Evolutionary conservation across 1,139 yeast species (phyloP).

Genomic region (Geotrichum bryndzae): DNA sequence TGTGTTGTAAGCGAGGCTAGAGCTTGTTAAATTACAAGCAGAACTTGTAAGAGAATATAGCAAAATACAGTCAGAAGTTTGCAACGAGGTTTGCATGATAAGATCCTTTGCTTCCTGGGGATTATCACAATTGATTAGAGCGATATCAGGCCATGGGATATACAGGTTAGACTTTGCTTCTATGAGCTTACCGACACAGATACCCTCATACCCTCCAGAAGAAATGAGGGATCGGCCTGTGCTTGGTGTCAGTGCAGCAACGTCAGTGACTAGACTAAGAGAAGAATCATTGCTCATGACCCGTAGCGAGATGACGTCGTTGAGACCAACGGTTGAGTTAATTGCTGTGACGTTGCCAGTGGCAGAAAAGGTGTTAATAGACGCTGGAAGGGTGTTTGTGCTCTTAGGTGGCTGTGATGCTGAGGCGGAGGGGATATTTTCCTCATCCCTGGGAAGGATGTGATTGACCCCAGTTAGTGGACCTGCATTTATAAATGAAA

Average conservation of each 20-base stretch:
- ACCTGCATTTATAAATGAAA: no score
- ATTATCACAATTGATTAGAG: slow-evolving; percentile 32
- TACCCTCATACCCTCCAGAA: slow-evolving; percentile 21
- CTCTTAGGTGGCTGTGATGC: background rate
- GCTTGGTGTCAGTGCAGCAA: slow-evolving; percentile 26
- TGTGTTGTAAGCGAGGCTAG: slow-evolving; percentile 23
- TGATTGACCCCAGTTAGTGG: no score
- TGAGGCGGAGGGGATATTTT: background rate
- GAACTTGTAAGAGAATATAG: slow-evolving; percentile 27
- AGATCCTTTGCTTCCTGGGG: slow-evolving; percentile 23
- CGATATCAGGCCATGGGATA: slow-evolving; percentile 25
- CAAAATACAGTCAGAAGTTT: slow-evolving; percentile 31
- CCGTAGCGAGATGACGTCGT: background rate
- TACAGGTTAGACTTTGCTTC: slow-evolving; percentile 16
- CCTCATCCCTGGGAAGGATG: no score
- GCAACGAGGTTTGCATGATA: slow-evolving; percentile 23
- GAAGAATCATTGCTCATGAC: background rate
- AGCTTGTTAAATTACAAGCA: slow-evolving; percentile 27
- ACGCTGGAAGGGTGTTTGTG: slow-evolving; percentile 1
- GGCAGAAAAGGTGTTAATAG: background rate
- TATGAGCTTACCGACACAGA: slow-evolving; percentile 27
- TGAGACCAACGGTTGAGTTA: background rate
- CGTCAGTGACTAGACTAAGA: slow-evolving; percentile 21
- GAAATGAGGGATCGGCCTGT: slow-evolving; percentile 23
- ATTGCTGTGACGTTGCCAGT: background rate